A percentile compares a stretch with the other conserved stretches of the same genome.
These are phyloP conservation scores for Phytophthora nicotianae DNA, from an alignment of 352 stramenopile genomes.

Conservation along the genomic window DNA sequence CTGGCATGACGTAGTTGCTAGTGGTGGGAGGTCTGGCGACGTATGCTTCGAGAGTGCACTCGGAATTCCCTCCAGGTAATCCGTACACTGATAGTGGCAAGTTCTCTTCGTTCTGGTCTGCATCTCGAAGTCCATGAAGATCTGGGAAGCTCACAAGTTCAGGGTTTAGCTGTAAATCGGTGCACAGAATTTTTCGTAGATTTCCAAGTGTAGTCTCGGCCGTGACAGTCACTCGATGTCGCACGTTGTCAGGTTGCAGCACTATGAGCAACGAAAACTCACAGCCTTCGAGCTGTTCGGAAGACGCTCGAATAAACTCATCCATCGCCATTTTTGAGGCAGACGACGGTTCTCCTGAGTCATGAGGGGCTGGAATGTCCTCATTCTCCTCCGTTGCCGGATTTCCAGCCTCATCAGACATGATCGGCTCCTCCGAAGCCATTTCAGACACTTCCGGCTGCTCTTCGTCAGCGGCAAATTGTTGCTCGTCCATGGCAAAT, in stretches of 20 bases:
- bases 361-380: conserved; percentile 2
- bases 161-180: conserved; percentile 59
- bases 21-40: conserved; percentile 44
- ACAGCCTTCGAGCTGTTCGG: conserved; percentile 18
- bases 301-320: conserved; percentile 36
- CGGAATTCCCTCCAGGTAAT: conserved; percentile 35
- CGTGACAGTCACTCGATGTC: conserved; percentile 69
- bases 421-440: conserved; percentile 7
- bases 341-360: conserved; percentile 12
- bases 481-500: conserved; percentile 23
- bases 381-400: conserved; percentile 27
- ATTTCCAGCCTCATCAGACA: conserved; percentile 11
- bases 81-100: conserved; percentile 46
- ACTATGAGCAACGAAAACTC: conserved; percentile 72
- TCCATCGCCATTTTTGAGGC: conserved; percentile 33
- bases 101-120: conserved; percentile 38
- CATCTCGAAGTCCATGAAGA: conserved; percentile 37
- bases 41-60: conserved; percentile 56
- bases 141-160: conserved; percentile 70
- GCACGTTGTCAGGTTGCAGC: conserved; percentile 77
- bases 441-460: conserved; percentile 8
- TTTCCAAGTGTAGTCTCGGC: conserved; percentile 50
- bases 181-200: conserved; percentile 62
- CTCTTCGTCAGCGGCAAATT: conserved; percentile 11
- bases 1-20: conserved; percentile 87